A percentile compares a stretch with the other conserved stretches of the same genome.
These are phyloP conservation scores for Penicillium canescens DNA, from an alignment of 495 filamentous ascomycete species.

Conservation along the genomic window DNA sequence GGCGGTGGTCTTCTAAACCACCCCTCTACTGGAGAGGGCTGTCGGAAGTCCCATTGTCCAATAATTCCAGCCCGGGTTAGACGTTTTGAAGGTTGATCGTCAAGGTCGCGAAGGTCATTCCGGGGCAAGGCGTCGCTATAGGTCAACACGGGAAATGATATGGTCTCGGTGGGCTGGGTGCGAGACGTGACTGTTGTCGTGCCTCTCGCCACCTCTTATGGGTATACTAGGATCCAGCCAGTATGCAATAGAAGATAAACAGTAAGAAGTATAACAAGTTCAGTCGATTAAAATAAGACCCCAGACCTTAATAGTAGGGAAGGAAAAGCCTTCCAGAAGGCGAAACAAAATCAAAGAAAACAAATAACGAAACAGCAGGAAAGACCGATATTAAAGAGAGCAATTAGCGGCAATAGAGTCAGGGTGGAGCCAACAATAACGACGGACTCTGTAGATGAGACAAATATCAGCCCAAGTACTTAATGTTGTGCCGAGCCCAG, in stretches of 20 bases:
- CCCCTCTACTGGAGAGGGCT: constrained; percentile 21
- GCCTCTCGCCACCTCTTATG: constrained; percentile 28
- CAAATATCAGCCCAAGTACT: constrained; percentile 11
- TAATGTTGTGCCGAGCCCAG: neutral
- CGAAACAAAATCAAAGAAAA: constrained; percentile 24
- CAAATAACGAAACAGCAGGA: constrained; percentile 14
- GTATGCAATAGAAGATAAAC: neutral
- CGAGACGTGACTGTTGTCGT: constrained; percentile 33
- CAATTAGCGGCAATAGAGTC: constrained; percentile 16
- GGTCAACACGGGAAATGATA: constrained; percentile 37
- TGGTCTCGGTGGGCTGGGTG: constrained; percentile 22
- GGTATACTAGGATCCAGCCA: constrained; percentile 2
- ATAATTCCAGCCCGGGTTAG: constrained; percentile 6
- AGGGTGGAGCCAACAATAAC: constrained; percentile 16
- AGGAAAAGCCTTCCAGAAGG: constrained; percentile 54
- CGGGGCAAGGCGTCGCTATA: constrained; percentile 37
- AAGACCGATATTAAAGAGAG: constrained; percentile 10
- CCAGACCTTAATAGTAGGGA: constrained; percentile 30
- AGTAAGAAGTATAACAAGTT: neutral
- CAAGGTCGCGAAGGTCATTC: constrained; percentile 28
- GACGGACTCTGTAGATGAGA: constrained; percentile 32
- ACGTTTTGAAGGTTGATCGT: constrained; percentile 3
- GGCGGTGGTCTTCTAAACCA: constrained; percentile 19
- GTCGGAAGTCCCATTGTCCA: constrained; percentile 23
- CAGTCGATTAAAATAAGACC: constrained; percentile 11